Base-by-base conservation (phyloP, 495 filamentous ascomycete genomes). In the Penicillium crystallinum region DNA sequence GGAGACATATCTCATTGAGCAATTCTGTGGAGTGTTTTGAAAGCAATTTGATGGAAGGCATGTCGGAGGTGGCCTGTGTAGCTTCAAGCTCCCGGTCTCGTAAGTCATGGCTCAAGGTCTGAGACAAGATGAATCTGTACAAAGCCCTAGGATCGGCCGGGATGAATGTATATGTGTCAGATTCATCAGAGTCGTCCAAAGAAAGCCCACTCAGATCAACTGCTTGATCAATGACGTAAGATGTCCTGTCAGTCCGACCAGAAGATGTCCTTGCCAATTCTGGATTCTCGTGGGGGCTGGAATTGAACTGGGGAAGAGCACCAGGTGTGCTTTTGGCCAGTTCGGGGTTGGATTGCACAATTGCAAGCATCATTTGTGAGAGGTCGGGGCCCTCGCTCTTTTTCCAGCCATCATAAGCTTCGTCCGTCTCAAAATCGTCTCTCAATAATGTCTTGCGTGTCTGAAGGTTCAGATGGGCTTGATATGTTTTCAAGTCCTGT, bases 401-500 rank as follows among this genome's bases (percentile, higher is more conserved):
- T 68, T 86, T 92, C 95, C 95, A 99, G 12, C 75, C 72, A 49
- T 95, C 86, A 67, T 89, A 97, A 6, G 86, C 89, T 44, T 96
- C 93, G 33, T 97, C 91, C 17, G 86, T 67, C 50, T 96, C 88
- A 65, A 99, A 99, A 63, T 97, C 92, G 40, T 89, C 84, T 57
- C 79, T 83, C 43, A 84, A 80, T 42, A 97, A 65, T 0, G 91
- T 91, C 55, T 85, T 86, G 35, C 78, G 81, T 53, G 87, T 88
- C 58, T 92, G 85, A 18, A 89, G 74, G 60, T 85, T 91, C 25
- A 99, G 75, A 55, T 90, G 85, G 60, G 88, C 84, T 65, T 95
- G 93, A 63, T 97, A 99, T 18, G 85, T 75, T 66, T 97, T 99
- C 56, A 96, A 77, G 66, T 99, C 95, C 52, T 86, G 83, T 45